These are phyloP conservation scores for Fusarium algeriense DNA, from an alignment of 2,329 filamentous ascomycete genomes.

Conservation along the genomic window DNA sequence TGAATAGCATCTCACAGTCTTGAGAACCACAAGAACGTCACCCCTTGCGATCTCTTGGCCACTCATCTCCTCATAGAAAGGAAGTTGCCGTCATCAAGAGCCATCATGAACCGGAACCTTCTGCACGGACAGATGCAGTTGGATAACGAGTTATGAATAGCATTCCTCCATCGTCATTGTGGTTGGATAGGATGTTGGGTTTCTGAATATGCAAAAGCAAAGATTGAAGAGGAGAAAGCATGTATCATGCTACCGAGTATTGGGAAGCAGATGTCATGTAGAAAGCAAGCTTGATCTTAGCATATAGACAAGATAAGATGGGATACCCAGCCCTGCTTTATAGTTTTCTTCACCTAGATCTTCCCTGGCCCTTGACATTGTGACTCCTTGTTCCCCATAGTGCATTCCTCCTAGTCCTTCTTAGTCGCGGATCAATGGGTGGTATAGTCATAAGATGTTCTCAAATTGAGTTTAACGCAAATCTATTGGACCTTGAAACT, in stretches of 20 bases:
- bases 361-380: conserved; percentile 8
- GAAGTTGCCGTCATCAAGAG: conserved; percentile 32
- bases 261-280: conserved; percentile 41
- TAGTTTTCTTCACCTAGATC: conserved; percentile 39
- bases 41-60: conserved; percentile 11
- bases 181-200: conserved; percentile 34
- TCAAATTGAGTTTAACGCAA: conserved; percentile 38
- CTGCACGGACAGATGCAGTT: conserved; percentile 31
- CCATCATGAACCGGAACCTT: conserved; percentile 32
- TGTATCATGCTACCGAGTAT: conserved; percentile 23
- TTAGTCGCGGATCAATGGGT: conserved; percentile 32
- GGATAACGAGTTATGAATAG: conserved; percentile 40
- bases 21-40: conserved; percentile 12
- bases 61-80: conserved; percentile 13
- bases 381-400: conserved; percentile 27
- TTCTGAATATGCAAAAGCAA: conserved; percentile 39
- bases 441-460: conserved; percentile 43
- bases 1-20: conserved; percentile 29
- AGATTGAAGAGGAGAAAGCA: conserved; percentile 35
- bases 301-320: conserved; percentile 46
- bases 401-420: conserved; percentile 29
- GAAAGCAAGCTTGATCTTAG: conserved; percentile 42
- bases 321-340: conserved; percentile 47
- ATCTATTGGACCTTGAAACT: conserved; percentile 42
- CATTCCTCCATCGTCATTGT: conserved; percentile 37